These are phyloP conservation scores for Xylaria acuta DNA, from an alignment of 495 filamentous ascomycete species.

Conservation along the genomic window DNA sequence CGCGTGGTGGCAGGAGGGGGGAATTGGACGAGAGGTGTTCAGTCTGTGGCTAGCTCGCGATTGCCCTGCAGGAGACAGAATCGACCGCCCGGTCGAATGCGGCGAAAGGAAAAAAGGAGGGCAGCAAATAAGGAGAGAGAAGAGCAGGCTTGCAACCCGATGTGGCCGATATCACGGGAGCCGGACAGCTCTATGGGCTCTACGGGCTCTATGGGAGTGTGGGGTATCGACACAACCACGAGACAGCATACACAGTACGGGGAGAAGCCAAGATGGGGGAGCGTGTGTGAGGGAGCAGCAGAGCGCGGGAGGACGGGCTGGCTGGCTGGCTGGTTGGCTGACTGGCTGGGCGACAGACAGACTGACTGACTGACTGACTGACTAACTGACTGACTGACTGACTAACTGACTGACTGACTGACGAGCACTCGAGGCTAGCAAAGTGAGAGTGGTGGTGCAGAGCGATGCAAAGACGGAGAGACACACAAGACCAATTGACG, in stretches of 20 bases:
- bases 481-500: slow-evolving; percentile 39
- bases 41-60: slow-evolving; percentile 43
- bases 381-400: not conserved
- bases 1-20: slow-evolving; percentile 46
- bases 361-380: not conserved
- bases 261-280: slow-evolving; percentile 12
- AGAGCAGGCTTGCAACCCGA: slow-evolving; percentile 40
- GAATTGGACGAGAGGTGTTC: slow-evolving; percentile 37
- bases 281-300: not conserved
- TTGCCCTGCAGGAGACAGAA: slow-evolving; percentile 39
- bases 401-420: not conserved
- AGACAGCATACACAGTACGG: slow-evolving; percentile 23
- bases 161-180: slow-evolving; percentile 39
- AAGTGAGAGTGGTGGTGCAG: slow-evolving; percentile 30
- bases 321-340: not conserved
- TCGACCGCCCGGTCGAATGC: slow-evolving; percentile 43
- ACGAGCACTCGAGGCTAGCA: slow-evolving; percentile 9
- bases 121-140: slow-evolving; percentile 43
- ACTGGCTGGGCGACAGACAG: not conserved
- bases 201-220: slow-evolving; percentile 30
- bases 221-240: slow-evolving; percentile 33
- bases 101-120: slow-evolving; percentile 43
- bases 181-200: slow-evolving; percentile 20
- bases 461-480: slow-evolving; percentile 25
- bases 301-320: slow-evolving; percentile 3